Conservation (phyloP, 148 eudicot species). For the Drosera capensis region DNA sequence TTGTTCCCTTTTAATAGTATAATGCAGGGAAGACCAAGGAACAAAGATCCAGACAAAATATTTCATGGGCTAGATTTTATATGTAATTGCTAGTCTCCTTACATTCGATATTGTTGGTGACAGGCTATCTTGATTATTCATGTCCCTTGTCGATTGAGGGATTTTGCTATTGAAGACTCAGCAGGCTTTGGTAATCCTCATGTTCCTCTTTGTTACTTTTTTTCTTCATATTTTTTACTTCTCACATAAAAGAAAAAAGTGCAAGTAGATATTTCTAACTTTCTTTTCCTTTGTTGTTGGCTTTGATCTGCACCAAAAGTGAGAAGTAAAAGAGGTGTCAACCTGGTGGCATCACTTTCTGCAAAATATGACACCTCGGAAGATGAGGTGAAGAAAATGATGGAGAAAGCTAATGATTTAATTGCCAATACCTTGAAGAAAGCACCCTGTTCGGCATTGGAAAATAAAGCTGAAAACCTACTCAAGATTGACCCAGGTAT, state of each 20-base stretch:
- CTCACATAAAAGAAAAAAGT: neutral
- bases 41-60: too few species aligned
- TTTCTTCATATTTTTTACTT: conserved; percentile 1
- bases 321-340: conserved; percentile 49
- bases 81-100: too few species aligned
- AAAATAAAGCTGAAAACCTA: conserved; percentile 38
- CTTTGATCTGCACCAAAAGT: conserved; percentile 29
- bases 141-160: conserved; percentile 54
- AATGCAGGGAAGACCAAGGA: too few species aligned
- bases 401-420: conserved; percentile 57
- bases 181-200: conserved; percentile 42
- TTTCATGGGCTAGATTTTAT: too few species aligned
- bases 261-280: conserved; percentile 1
- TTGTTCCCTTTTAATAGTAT: too few species aligned
- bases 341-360: conserved; percentile 79
- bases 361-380: conserved; percentile 61
- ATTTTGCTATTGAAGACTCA: conserved; percentile 40
- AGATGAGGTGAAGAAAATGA: conserved; percentile 65
- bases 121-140: conserved; percentile 93
- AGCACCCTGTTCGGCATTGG: conserved; percentile 43
- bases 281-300: conserved; percentile 4
- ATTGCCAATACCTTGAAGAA: conserved; percentile 52
- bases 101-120: too few species aligned
- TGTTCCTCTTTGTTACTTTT: too few species aligned
- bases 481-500: conserved; percentile 57